Conservation (phyloP, 2,329 filamentous ascomycete species). For the Xylariaceae sp. region DNA sequence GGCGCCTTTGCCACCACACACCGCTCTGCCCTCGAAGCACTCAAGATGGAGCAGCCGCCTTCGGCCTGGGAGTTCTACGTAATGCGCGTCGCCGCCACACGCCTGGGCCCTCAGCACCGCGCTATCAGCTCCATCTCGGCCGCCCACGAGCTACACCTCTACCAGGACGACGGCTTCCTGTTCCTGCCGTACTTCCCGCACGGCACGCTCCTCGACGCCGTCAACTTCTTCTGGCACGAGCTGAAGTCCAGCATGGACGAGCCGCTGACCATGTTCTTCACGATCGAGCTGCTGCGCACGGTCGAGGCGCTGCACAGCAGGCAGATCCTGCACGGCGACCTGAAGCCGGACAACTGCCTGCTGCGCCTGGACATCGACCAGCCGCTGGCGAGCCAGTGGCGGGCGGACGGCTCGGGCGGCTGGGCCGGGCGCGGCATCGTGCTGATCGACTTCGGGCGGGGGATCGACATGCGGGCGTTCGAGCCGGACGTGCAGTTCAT, state of each 20-base stretch:
- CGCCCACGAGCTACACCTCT: conserved; percentile 90
- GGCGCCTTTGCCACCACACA: conserved; percentile 59
- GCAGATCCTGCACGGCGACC: conserved; percentile 83
- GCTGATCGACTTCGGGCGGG: conserved; percentile 93
- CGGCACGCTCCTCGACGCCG: conserved; percentile 90
- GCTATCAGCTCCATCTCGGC: conserved; percentile 77
- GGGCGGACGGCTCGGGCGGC: conserved; percentile 71
- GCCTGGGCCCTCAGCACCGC: conserved; percentile 72
- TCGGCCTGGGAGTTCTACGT: conserved; percentile 97
- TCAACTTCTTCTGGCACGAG: conserved; percentile 82
- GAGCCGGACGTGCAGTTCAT: conserved; percentile 78
- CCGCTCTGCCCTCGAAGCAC: conserved; percentile 71
- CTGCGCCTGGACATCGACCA: conserved; percentile 65
- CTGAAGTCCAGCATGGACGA: conserved; percentile 82
- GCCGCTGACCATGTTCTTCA: conserved; percentile 90
- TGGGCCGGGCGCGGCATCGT: conserved; percentile 81
- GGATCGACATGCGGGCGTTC: conserved; percentile 91
- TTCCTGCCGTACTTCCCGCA: conserved; percentile 86
- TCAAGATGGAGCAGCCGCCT: conserved; percentile 93
- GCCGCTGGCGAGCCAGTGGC: conserved; percentile 66
- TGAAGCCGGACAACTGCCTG: conserved; percentile 95
- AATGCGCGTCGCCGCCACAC: conserved; percentile 77
- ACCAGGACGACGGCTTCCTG: conserved; percentile 85
- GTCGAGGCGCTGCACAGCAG: conserved; percentile 83
- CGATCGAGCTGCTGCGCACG: conserved; percentile 86